Conservation (phyloP, 1,284 basidiomycete genomes). For the Ceratobasidium theobromae region DNA sequence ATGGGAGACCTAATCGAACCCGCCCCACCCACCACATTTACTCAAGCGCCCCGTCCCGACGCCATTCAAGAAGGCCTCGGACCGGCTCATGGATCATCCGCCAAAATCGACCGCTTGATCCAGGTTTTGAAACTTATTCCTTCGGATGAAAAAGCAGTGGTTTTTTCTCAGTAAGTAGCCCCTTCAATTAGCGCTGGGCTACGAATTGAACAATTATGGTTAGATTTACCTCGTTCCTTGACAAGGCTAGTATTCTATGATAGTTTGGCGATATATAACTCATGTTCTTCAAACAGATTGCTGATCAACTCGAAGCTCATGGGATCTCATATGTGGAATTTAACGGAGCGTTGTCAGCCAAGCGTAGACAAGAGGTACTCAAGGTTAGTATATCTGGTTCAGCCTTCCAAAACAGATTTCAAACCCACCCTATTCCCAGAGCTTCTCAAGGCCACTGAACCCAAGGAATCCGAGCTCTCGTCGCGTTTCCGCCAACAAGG, state of each 20-base stretch:
- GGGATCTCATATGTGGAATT: constrained; percentile 77
- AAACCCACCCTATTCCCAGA: constrained; percentile 23
- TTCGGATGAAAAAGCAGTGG: constrained; percentile 67
- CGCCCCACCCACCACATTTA: constrained; percentile 63
- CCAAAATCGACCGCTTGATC: constrained; percentile 80
- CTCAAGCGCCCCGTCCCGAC: constrained; percentile 52
- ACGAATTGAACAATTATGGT: constrained; percentile 55
- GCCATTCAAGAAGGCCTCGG: constrained; percentile 46
- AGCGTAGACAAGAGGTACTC: constrained; percentile 74
- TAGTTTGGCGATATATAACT: constrained; percentile 12
- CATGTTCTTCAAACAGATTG: constrained; percentile 61
- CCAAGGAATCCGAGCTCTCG: constrained; percentile 42
- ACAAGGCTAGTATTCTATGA: constrained; percentile 56
- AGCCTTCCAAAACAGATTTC: not conserved
- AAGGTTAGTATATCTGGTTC: constrained; percentile 39
- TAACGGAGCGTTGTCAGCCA: constrained; percentile 79
- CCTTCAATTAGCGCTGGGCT: not conserved
- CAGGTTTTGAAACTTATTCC: constrained; percentile 71
- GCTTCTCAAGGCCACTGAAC: constrained; percentile 40
- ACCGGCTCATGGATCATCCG: constrained; percentile 61
- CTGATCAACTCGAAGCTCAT: constrained; percentile 61
- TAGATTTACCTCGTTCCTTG: constrained; percentile 74
- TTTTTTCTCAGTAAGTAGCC: constrained; percentile 42
- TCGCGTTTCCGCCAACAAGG: constrained; percentile 1
- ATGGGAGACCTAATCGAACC: constrained; percentile 67